phyloP scores from a whole-genome alignment of 1,284 basidiomycete genomes.

The Leccinum griseonigrum region DNA sequence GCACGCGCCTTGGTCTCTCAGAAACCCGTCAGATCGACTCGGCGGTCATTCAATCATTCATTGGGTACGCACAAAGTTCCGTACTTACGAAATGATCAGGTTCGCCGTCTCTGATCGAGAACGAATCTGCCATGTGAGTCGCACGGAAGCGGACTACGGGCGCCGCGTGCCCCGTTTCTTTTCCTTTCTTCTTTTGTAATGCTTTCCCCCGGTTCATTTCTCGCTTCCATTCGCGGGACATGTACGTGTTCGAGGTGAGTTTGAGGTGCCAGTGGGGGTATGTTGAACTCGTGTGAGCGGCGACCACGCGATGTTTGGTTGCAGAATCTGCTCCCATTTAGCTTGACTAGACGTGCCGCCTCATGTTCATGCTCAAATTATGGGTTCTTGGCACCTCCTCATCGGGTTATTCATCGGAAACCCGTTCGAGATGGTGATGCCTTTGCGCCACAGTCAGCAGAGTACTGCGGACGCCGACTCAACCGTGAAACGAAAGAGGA shows the following conservation, averaged over 20 bases:
- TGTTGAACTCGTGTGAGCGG: neutral
- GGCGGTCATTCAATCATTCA: no score
- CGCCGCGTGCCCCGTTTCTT: neutral
- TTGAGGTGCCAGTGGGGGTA: neutral
- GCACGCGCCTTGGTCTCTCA: conserved; percentile 2
- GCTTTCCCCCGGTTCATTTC: neutral
- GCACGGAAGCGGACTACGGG: neutral
- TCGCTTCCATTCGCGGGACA: conserved; percentile 1
- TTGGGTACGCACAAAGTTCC: conserved; percentile 7
- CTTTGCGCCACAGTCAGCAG: neutral
- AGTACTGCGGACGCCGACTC: neutral
- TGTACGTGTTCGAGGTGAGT: conserved; percentile 1
- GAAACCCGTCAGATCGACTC: neutral
- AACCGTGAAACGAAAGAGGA: neutral
- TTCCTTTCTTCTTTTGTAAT: neutral
- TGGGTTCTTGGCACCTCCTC: neutral
- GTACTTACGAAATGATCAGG: neutral
- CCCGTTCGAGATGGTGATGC: neutral
- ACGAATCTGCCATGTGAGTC: conserved; percentile 2
- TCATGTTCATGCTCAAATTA: neutral
- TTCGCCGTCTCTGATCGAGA: conserved; percentile 1
- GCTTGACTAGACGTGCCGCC: neutral
- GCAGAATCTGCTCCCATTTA: neutral
- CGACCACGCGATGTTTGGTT: neutral
- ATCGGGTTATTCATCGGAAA: neutral